Base-by-base conservation (phyloP, 1,139 yeast genomes). In the Oligophagozyma castellii region DNA sequence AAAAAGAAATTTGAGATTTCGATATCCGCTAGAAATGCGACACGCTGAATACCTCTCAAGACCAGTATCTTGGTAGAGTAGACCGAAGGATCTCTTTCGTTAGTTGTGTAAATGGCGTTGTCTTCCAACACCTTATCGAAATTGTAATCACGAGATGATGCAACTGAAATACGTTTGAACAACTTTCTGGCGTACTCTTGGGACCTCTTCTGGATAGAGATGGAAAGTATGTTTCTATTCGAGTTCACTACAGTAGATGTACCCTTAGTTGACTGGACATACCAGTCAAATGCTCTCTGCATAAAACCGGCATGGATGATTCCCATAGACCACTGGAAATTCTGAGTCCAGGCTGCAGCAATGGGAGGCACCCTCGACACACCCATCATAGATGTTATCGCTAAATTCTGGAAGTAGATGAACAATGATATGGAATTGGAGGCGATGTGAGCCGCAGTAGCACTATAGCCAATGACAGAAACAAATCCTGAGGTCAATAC, bases 321-420 rank as follows among this genome's bases (percentile, higher is more conserved):
- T 32, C 98, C 98, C 66, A 89, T 67, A 4, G 95, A 75, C 98
- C 98, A 89, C 59, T 74, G 75, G 62, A 89, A 89, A 59, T 89
- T 89, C 55, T 89, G 95, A 21, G 93, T 76, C 99, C 99, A 89
- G 3, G 96, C 92, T 2, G 95, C 89, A 6, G 96, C 96, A 40
- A 89, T 83, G 4, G 98, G 98, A 5, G 98, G 98, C 15, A 83
- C 80, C 37, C 73, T 65, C 13, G 84, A 70, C 22, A 89, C 96
- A 28, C 93, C 95, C 89, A 86, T 78, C 95, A 89, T 84, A 16
- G 94, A 71, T 14, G 92, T 78, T 39, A 89, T 77, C 18, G 96
- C 95, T 44, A 89, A 67, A 33, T 83, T 73, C 60, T 89, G 99
- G 68, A 89, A 89, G 58, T 89, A 92, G 35, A 84, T 71, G 58